Base-by-base conservation (phyloP, 2,329 filamentous ascomycete genomes). In the Leptographium procerum region DNA sequence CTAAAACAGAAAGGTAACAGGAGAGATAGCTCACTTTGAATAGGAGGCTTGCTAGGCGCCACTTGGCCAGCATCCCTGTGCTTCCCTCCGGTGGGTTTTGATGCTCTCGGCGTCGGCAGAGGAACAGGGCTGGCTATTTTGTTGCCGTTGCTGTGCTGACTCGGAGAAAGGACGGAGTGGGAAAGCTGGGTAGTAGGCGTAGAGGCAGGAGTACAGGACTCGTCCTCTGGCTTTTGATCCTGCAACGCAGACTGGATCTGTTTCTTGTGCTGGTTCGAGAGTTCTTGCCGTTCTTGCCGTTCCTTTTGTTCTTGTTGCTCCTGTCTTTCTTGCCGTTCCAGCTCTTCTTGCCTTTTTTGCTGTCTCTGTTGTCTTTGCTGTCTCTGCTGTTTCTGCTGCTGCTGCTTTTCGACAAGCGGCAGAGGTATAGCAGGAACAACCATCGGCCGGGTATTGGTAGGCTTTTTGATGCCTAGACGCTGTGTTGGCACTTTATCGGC, bases 351-450 rank as follows among this genome's bases (percentile, higher is more conserved):
- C 50, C 52, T 11, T 52, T 55, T 5, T 19, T 55, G 22, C 24
- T 55, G 31, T 13, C 45, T 10, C 24, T 55, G 33, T 19, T 56
- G 50, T 48, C 52, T n/a, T 51, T 57, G 36, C n/a, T 58, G 54
- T 40, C 53, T 56, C 43, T 58, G 56, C 48, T 61, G 60, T 48
- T 56, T 43, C 57, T 59, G 54, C 33, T 55, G 51, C 61, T 63
- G 60, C 33, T 64, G 61, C 52, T 61, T 59, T 34, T 63, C 59
- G 22, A 57, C 58, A 4, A 64, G 43, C 6, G 63, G 63, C 52
- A 64, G 56, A 14, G 63, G 63, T 33, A 64, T 64, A 31, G 60
- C 61, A 24, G 63, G 63, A 11, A 63, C 47, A 11, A 64, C 56
- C 14, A 28, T 24, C 9, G 56, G 31, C 29, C 62, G 53, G 47